Percentiles rank a stretch among this genome's conserved stretches.
These are phyloP conservation scores for Podospora australis DNA, from an alignment of 495 filamentous ascomycete species.

Conservation along the genomic window DNA sequence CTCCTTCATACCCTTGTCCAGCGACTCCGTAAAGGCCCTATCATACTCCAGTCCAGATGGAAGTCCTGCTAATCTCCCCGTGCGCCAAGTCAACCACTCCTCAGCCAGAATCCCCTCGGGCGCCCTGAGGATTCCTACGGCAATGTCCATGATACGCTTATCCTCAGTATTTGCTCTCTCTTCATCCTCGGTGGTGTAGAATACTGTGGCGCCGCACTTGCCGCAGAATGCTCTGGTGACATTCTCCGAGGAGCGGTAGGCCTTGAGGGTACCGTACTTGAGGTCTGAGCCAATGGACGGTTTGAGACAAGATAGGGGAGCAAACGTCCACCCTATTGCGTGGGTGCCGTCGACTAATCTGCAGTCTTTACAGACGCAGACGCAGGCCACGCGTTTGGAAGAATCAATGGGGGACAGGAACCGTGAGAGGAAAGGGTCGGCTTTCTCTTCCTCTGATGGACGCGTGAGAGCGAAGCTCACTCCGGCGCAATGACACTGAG, in stretches of 20 bases:
- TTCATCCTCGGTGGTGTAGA: slow-evolving; percentile 23
- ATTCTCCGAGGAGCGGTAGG: slow-evolving; percentile 45
- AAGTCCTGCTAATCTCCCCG: slow-evolving; percentile 16
- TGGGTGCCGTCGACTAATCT: slow-evolving; percentile 54
- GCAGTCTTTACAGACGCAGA: slow-evolving; percentile 55
- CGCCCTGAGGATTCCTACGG: slow-evolving; percentile 47
- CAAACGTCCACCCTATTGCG: slow-evolving; percentile 55
- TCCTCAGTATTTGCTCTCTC: slow-evolving; percentile 7
- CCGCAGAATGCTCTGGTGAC: slow-evolving; percentile 56
- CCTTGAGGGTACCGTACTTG: slow-evolving; percentile 44
- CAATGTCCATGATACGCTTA: slow-evolving; percentile 42
- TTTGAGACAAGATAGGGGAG: slow-evolving; percentile 47
- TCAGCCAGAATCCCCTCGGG: slow-evolving; percentile 46
- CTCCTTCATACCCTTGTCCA: slow-evolving; percentile 19
- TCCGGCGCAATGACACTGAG: slow-evolving; percentile 39
- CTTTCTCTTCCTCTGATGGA: slow-evolving; percentile 16
- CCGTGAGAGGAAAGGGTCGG: slow-evolving; percentile 2
- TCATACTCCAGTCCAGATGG: slow-evolving; percentile 20
- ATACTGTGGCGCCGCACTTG: slow-evolving; percentile 56
- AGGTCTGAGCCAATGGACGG: slow-evolving; percentile 35
- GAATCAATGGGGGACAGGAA: slow-evolving; percentile 13
- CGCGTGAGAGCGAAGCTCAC: slow-evolving; percentile 38
- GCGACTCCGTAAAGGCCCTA: slow-evolving; percentile 15
- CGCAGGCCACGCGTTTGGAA: slow-evolving; percentile 51
- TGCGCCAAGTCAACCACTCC: slow-evolving; percentile 31